These are phyloP conservation scores for Crassisporium funariophilum DNA, from an alignment of 768 basidiomycete species.

Conservation along the genomic window DNA sequence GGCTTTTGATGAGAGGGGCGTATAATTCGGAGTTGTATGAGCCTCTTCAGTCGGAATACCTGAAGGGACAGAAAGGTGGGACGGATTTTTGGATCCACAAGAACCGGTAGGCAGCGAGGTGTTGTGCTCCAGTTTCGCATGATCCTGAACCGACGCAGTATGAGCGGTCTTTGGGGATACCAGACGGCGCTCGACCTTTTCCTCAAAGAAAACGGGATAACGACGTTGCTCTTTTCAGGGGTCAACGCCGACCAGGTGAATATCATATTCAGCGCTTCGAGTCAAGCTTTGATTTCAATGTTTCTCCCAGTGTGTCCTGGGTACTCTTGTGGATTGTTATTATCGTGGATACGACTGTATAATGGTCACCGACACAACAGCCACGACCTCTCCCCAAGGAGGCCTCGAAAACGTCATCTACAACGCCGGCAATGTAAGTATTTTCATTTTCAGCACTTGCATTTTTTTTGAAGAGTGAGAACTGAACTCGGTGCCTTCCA, in stretches of 20 bases:
- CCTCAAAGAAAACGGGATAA: slow-evolving; percentile 63
- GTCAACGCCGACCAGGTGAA: slow-evolving; percentile 69
- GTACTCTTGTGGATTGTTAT: slow-evolving; percentile 65
- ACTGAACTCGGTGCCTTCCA: no score
- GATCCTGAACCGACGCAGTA: slow-evolving; percentile 45
- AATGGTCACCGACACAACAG: slow-evolving; percentile 56
- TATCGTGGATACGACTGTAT: slow-evolving; percentile 67
- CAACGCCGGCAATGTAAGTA: slow-evolving; percentile 55
- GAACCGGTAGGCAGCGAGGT: slow-evolving; percentile 46
- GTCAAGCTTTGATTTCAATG: not conserved
- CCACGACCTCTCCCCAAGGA: slow-evolving; percentile 62
- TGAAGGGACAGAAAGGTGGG: slow-evolving; percentile 51
- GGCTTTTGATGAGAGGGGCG: slow-evolving; percentile 58
- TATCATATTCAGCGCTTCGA: not conserved
- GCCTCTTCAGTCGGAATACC: slow-evolving; percentile 57
- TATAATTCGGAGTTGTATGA: slow-evolving; percentile 65
- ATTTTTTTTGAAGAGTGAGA: not conserved
- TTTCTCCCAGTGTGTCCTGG: slow-evolving; percentile 55
- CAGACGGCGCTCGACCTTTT: slow-evolving; percentile 65
- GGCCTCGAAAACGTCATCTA: slow-evolving; percentile 60
- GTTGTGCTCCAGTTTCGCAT: not conserved
- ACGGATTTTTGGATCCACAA: slow-evolving; percentile 77
- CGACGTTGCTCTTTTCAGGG: slow-evolving; percentile 61
- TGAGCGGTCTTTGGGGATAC: slow-evolving; percentile 68
- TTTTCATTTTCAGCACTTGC: not conserved